phyloP scores from a whole-genome alignment of 371 early-diverging fungal genomes.

The Chytridiales sp. region DNA sequence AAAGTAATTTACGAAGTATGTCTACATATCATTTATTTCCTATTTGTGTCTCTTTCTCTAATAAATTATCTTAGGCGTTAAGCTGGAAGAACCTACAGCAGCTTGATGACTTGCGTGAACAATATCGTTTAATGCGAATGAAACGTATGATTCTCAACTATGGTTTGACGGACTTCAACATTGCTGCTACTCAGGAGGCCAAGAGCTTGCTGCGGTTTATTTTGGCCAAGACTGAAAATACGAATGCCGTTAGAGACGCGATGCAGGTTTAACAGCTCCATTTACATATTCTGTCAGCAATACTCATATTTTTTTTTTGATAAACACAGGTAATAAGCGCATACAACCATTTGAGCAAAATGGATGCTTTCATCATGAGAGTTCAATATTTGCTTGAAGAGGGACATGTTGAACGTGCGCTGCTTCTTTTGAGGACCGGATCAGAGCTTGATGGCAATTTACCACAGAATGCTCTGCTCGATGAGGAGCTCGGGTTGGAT shows the following conservation, averaged over 20 bases:
- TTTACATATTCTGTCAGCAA: not conserved
- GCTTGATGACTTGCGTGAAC: slow-evolving; percentile 47
- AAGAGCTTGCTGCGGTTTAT: slow-evolving; percentile 39
- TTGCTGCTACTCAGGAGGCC: slow-evolving; percentile 49
- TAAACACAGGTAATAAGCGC: slow-evolving; percentile 45
- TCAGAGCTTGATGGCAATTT: slow-evolving; percentile 14
- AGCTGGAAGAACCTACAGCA: not conserved
- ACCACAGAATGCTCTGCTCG: slow-evolving; percentile 1
- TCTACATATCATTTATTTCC: not conserved
- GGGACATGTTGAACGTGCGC: slow-evolving; percentile 19
- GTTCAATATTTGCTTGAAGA: slow-evolving; percentile 39
- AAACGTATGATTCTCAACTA: slow-evolving; percentile 53
- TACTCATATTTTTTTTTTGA: not conserved
- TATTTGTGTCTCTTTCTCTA: not conserved
- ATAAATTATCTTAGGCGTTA: not conserved
- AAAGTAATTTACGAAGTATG: slow-evolving; percentile 28
- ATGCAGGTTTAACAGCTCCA: slow-evolving; percentile 44
- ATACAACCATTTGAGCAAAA: slow-evolving; percentile 51
- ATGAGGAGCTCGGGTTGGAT: slow-evolving; percentile 19
- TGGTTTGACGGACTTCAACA: slow-evolving; percentile 49
- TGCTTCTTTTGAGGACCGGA: slow-evolving; percentile 28
- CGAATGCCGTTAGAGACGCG: slow-evolving; percentile 51
- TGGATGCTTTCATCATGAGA: slow-evolving; percentile 51
- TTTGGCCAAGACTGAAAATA: slow-evolving; percentile 30
- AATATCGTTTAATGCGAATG: slow-evolving; percentile 55